Conservation (phyloP, 257 asterid species). For the Osmanthus fragrans region DNA sequence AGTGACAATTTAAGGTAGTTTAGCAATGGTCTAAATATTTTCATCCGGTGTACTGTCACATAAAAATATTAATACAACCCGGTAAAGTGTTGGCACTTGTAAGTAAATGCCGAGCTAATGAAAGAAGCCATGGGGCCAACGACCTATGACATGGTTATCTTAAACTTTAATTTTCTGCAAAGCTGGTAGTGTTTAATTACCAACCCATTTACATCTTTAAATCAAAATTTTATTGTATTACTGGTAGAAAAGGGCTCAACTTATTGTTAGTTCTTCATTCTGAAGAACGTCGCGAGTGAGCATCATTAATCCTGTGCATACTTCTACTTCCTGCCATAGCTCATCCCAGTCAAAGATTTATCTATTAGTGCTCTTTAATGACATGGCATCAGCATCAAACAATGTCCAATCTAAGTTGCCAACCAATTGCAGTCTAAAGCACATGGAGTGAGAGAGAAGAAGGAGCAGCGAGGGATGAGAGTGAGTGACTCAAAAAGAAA, state of each 20-base stretch:
- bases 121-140: background rate
- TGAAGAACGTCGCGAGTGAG: background rate
- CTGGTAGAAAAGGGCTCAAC: background rate
- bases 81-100: background rate
- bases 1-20: background rate
- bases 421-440: background rate
- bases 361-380: background rate
- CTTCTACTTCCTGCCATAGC: background rate
- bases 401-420: background rate
- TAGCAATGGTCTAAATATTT: background rate
- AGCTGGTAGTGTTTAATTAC: background rate
- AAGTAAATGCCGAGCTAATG: background rate
- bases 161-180: background rate
- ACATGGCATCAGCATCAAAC: background rate
- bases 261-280: background rate
- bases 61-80: background rate
- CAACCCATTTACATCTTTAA: background rate
- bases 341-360: background rate
- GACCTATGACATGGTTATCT: background rate
- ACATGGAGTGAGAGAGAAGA: background rate
- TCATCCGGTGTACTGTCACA: background rate
- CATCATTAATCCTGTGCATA: background rate
- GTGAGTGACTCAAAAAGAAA: background rate
- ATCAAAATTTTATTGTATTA: background rate
- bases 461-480: background rate